Percentiles rank a stretch among this genome's conserved stretches.
Conservation (phyloP, 352 stramenopile species). For the Pythium plurisporium region DNA sequence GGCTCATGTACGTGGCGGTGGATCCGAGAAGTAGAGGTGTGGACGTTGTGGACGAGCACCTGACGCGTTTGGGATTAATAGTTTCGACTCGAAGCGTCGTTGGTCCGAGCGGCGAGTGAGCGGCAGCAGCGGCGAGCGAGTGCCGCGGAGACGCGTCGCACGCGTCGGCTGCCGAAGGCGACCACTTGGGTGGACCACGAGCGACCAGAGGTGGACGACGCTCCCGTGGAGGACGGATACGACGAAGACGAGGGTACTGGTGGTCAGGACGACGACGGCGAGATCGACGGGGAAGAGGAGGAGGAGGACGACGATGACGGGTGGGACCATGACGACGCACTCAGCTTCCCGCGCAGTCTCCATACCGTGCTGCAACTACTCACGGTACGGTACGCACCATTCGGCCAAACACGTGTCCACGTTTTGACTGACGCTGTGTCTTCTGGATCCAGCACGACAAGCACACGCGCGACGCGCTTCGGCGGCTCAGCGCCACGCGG, state of each 20-base stretch:
- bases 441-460: slow-evolving; percentile 33
- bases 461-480: slow-evolving; percentile 31
- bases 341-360: slow-evolving; percentile 6
- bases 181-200: not conserved
- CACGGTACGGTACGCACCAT: slow-evolving; percentile 27
- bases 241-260: slow-evolving; percentile 16
- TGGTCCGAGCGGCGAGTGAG: not conserved
- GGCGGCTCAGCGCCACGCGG: slow-evolving; percentile 31
- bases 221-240: not conserved
- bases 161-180: not conserved
- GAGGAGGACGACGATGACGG: slow-evolving; percentile 15
- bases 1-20: slow-evolving; percentile 21
- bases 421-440: not conserved
- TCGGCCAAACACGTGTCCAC: slow-evolving; percentile 5
- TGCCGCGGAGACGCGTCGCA: not conserved
- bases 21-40: not conserved
- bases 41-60: not conserved
- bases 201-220: not conserved
- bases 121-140: not conserved
- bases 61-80: not conserved
- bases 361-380: slow-evolving; percentile 22
- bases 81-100: slow-evolving; percentile 11
- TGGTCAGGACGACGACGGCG: not conserved
- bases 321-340: slow-evolving; percentile 2
- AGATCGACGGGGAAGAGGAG: slow-evolving; percentile 1